A percentile compares a stretch with the other conserved stretches of the same genome.
These are phyloP conservation scores for Coniferiporia sulphurascens DNA, from an alignment of 1,284 basidiomycete species.

Conservation along the genomic window DNA sequence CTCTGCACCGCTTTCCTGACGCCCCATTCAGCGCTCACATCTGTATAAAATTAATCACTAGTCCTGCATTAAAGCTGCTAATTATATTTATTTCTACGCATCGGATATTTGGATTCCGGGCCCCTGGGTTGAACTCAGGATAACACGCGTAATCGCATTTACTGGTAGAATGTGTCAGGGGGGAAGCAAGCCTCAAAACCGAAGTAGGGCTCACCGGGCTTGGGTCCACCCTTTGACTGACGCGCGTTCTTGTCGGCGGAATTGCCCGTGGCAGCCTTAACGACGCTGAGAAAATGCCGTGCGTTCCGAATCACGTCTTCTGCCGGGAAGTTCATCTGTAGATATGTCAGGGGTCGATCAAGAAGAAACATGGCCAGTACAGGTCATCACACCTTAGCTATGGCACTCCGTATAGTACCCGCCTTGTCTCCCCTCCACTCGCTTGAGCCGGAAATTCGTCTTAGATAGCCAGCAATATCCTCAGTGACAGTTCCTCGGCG, in stretches of 20 bases:
- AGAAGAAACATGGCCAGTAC: neutral
- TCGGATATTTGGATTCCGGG: slow-evolving; percentile 78
- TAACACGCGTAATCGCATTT: slow-evolving; percentile 66
- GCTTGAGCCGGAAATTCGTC: slow-evolving; percentile 73
- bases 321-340: slow-evolving; percentile 67
- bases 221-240: slow-evolving; percentile 26
- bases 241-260: slow-evolving; percentile 37
- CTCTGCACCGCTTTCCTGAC: neutral
- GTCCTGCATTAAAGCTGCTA: neutral
- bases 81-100: slow-evolving; percentile 22
- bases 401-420: slow-evolving; percentile 79
- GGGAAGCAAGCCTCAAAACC: slow-evolving; percentile 1
- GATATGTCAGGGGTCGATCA: slow-evolving; percentile 3
- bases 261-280: slow-evolving; percentile 74
- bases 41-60: neutral
- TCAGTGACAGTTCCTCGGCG: slow-evolving; percentile 93
- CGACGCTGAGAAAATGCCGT: slow-evolving; percentile 71
- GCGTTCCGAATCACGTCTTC: slow-evolving; percentile 79
- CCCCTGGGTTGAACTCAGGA: slow-evolving; percentile 82
- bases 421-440: slow-evolving; percentile 93
- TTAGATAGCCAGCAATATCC: slow-evolving; percentile 77
- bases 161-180: slow-evolving; percentile 35
- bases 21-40: neutral
- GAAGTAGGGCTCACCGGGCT: slow-evolving; percentile 5
- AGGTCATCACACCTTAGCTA: slow-evolving; percentile 52